Conservation (phyloP, 2,329 filamentous ascomycete genomes). For the Coniochaeta ligniaria region DNA sequence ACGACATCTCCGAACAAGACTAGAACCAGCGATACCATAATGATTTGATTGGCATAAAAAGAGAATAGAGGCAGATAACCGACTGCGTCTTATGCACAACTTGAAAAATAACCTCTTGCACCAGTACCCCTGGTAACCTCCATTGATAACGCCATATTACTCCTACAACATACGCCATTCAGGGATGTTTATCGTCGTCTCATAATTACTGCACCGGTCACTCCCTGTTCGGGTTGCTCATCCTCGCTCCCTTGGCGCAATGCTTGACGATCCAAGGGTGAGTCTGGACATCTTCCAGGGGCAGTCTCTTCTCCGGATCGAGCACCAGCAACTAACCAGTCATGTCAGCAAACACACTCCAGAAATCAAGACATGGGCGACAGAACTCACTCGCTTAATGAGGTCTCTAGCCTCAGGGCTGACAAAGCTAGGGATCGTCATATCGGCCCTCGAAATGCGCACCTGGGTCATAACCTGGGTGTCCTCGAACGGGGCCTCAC, state of each 20-base stretch:
- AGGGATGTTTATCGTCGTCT: neutral
- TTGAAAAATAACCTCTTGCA: neutral
- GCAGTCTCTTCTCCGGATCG: conserved; percentile 87
- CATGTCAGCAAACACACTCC: conserved; percentile 8
- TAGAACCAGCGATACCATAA: neutral
- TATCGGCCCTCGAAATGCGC: conserved; percentile 81
- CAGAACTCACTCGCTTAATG: conserved; percentile 68
- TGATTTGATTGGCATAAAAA: neutral
- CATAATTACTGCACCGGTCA: neutral
- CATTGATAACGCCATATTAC: neutral
- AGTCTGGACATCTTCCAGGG: conserved; percentile 77
- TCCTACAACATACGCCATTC: neutral
- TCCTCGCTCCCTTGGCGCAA: conserved; percentile 61
- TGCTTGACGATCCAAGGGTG: conserved; percentile 98
- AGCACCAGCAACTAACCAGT: conserved; percentile 70
- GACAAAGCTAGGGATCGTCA: conserved; percentile 86
- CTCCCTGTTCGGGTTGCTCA: conserved; percentile 36
- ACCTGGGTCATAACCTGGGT: conserved; percentile 90
- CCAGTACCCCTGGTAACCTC: neutral
- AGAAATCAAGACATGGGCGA: conserved; percentile 12
- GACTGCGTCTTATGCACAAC: neutral
- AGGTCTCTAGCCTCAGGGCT: conserved; percentile 85
- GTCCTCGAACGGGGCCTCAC: conserved; percentile 95
- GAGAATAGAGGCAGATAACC: neutral
- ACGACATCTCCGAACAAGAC: neutral